Evolutionary conservation across 31 red algal genomes (phyloP).

Genomic region (Endocladia muricata): DNA sequence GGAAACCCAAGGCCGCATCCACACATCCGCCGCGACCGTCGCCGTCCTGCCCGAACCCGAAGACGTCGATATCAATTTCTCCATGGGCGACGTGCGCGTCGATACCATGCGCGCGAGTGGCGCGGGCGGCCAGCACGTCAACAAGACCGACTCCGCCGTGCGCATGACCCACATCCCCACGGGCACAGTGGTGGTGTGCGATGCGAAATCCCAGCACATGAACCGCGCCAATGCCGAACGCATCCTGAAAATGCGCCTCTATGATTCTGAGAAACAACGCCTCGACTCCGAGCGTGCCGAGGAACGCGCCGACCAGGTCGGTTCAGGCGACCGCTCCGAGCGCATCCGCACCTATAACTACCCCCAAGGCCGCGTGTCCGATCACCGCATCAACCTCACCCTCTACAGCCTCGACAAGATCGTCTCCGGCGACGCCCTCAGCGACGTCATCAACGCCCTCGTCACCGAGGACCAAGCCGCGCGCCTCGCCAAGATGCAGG

Average conservation of each 20-base stretch:
- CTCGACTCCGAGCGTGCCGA: background rate
- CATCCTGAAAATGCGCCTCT: background rate
- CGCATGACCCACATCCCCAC: constrained; percentile 62
- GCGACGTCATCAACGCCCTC: background rate
- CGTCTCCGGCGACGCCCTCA: background rate
- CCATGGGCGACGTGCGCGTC: constrained; percentile 6
- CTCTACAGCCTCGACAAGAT: background rate
- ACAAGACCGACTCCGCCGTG: constrained; percentile 70
- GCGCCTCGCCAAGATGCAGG: too few relatives aligned
- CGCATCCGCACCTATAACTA: constrained; percentile 49
- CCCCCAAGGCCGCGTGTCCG: constrained; percentile 43
- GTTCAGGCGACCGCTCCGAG: constrained; percentile 39
- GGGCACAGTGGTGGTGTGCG: constrained; percentile 34
- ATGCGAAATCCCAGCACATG: constrained; percentile 45
- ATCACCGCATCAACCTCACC: constrained; percentile 32
- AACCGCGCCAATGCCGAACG: constrained; percentile 10
- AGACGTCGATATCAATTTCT: constrained; percentile 24
- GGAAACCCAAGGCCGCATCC: constrained; percentile 66
- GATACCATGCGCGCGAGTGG: constrained; percentile 52
- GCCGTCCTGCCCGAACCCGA: constrained; percentile 57
- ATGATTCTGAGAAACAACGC: background rate
- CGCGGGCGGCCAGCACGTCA: constrained; percentile 63
- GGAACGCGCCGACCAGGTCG: constrained; percentile 1
- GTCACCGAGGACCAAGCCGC: background rate
- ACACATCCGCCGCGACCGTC: constrained; percentile 67